Conservation (phyloP, 495 filamentous ascomycete genomes). For the Neurospora cerealis region DNA sequence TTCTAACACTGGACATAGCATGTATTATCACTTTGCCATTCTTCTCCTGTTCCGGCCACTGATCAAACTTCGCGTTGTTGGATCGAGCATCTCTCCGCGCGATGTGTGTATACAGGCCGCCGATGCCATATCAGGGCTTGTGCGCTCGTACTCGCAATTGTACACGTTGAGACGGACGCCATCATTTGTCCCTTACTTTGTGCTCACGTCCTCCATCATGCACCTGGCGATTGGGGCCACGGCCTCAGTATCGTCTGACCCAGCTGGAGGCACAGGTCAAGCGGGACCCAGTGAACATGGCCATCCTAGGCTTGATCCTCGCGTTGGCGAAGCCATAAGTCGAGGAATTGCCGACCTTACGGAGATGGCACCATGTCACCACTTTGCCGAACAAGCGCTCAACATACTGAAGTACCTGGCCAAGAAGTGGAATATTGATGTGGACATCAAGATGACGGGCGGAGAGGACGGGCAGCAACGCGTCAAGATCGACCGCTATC, state of each 20-base stretch:
- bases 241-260: not conserved
- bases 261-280: not conserved
- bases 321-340: conserved; percentile 29
- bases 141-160: conserved; percentile 47
- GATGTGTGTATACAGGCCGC: conserved; percentile 53
- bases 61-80: conserved; percentile 48
- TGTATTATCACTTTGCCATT: conserved; percentile 56
- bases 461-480: not conserved
- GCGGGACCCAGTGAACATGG: conserved; percentile 9
- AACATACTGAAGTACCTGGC: conserved; percentile 47
- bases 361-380: conserved; percentile 48
- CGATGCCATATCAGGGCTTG: conserved; percentile 47
- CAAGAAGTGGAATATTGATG: conserved; percentile 47
- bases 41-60: conserved; percentile 56
- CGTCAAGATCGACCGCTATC: conserved; percentile 7
- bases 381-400: conserved; percentile 47
- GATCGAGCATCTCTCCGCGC: conserved; percentile 48
- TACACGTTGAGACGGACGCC: conserved; percentile 49
- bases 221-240: conserved; percentile 43
- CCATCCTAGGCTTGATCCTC: conserved; percentile 15
- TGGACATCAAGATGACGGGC: conserved; percentile 23
- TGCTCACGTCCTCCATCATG: conserved; percentile 47
- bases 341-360: conserved; percentile 42
- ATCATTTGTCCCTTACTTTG: conserved; percentile 49
- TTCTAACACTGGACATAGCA: conserved; percentile 30